phyloP scores from a whole-genome alignment of 2,329 filamentous ascomycete genomes.

The Verticillium zaregamsianum region DNA sequence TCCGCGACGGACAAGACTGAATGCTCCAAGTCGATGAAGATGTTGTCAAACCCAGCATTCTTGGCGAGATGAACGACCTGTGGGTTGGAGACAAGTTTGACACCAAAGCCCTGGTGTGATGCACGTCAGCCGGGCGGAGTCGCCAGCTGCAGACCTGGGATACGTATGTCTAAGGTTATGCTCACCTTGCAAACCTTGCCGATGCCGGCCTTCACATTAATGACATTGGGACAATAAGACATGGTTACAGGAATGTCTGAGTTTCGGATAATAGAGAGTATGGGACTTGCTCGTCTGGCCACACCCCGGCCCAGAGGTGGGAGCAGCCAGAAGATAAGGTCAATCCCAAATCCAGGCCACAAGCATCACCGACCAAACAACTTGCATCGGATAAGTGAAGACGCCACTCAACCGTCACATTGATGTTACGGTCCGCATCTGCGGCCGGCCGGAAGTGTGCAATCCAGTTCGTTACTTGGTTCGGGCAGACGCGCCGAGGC shows the following conservation, averaged over 20 bases:
- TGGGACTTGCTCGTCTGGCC: too few species aligned
- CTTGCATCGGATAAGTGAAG: too few species aligned
- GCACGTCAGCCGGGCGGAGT: neutral
- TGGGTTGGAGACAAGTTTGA: constrained; percentile 20
- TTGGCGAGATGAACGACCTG: constrained; percentile 26
- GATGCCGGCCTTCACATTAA: neutral
- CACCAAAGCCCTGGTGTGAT: constrained; percentile 16
- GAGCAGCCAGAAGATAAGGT: too few species aligned
- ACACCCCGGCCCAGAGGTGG: too few species aligned
- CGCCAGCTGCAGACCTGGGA: neutral
- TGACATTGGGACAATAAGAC: neutral
- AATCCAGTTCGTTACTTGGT: neutral
- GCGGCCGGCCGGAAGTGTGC: neutral
- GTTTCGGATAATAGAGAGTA: too few species aligned
- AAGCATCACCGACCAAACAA: too few species aligned
- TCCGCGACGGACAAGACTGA: constrained; percentile 22
- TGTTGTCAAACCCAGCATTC: constrained; percentile 24
- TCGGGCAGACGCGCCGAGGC: neutral
- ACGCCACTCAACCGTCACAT: too few species aligned
- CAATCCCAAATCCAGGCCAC: too few species aligned
- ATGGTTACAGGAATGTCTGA: neutral
- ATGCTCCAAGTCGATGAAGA: constrained; percentile 34
- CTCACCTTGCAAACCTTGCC: constrained; percentile 2
- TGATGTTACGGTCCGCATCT: neutral
- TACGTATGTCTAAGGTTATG: neutral